Conservation (phyloP, 225 moss, liverwort and hornwort species). For the Pleurozium schreberi region DNA sequence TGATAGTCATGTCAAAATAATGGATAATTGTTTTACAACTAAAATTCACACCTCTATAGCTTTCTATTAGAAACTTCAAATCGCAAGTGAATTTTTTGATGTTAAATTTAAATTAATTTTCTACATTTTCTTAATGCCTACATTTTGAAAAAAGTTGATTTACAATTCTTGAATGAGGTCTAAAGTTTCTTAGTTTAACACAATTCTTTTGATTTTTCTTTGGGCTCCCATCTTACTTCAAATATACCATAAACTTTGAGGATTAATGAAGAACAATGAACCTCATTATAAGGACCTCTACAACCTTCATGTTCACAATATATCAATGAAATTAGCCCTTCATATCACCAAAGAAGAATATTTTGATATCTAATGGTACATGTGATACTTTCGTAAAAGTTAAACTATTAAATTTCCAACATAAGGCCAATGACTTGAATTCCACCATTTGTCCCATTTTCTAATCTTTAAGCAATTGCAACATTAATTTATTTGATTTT, state of each 20-base stretch:
- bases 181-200: background rate
- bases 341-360: background rate
- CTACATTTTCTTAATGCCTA: background rate
- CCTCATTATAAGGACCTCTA: background rate
- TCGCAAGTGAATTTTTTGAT: fast-evolving
- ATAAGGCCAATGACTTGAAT: background rate
- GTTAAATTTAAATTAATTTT: background rate
- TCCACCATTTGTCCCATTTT: background rate
- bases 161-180: background rate
- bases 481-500: background rate
- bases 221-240: background rate
- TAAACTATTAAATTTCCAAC: background rate
- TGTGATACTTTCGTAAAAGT: background rate
- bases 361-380: background rate
- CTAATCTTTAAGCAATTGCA: background rate
- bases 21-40: background rate
- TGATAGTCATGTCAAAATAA: background rate
- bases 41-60: no score
- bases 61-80: background rate
- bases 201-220: background rate
- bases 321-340: background rate
- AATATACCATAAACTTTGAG: background rate
- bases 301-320: fast-evolving
- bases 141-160: background rate
- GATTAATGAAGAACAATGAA: background rate